Conservation (phyloP, 805 yeast species). For the Wickerhamiella occidentalis region DNA sequence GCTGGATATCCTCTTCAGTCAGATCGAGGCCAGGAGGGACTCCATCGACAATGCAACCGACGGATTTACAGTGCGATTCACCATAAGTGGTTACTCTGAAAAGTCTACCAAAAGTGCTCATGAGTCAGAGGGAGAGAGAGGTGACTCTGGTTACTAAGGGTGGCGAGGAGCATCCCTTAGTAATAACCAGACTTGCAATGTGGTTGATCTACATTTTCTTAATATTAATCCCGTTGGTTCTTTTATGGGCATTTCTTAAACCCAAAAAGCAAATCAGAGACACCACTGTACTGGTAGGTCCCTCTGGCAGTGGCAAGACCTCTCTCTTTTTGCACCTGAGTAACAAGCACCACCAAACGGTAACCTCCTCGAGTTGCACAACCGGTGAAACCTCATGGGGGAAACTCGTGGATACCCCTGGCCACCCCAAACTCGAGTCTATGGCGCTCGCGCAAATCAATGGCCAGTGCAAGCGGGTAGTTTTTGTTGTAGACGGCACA, state of each 20-base stretch:
- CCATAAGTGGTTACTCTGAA: constrained; percentile 88
- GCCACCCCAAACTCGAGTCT: constrained; percentile 64
- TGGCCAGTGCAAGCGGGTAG: constrained; percentile 44
- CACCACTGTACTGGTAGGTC: constrained; percentile 52
- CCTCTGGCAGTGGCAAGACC: constrained; percentile 57
- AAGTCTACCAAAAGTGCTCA: constrained; percentile 63
- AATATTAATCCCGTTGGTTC: not conserved
- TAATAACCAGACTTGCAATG: no score
- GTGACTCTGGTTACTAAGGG: no score
- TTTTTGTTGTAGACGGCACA: constrained; percentile 71
- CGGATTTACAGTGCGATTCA: constrained; percentile 94
- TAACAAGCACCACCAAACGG: not conserved
- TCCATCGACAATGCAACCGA: constrained; percentile 97
- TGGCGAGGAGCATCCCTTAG: no score
- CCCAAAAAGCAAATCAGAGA: not conserved
- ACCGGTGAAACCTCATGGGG: constrained; percentile 15
- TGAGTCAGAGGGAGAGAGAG: constrained; percentile 24
- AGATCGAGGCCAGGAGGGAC: constrained; percentile 90
- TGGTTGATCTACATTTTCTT: not conserved
- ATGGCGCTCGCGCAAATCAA: constrained; percentile 40
- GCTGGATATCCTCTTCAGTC: constrained; percentile 80
- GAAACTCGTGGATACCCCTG: constrained; percentile 68
- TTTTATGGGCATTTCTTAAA: not conserved
- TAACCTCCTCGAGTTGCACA: constrained; percentile 43
- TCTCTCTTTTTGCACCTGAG: constrained; percentile 33